phyloP scores from a whole-genome alignment of 2,329 filamentous ascomycete species.

The Penicillium brevicompactum region DNA sequence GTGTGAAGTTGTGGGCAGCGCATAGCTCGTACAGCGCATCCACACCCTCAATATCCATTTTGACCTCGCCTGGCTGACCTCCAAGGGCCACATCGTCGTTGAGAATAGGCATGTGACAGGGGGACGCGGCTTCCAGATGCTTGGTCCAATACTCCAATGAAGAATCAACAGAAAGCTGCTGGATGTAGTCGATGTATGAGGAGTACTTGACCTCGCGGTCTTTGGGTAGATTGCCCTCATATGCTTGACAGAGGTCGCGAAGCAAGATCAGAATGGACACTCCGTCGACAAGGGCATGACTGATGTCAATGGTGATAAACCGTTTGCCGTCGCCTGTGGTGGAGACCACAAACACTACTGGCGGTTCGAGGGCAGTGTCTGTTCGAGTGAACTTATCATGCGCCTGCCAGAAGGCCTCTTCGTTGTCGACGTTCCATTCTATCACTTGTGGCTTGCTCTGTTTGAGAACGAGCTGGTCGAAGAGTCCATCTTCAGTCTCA shows the following conservation, averaged over 20 bases:
- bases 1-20: background rate
- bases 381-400: background rate
- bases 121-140: background rate
- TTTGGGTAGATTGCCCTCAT: background rate
- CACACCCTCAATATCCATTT: background rate
- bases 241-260: slow-evolving; percentile 1
- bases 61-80: too few species aligned
- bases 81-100: background rate
- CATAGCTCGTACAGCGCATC: background rate
- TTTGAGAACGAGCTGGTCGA: background rate
- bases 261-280: slow-evolving; percentile 1
- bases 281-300: background rate
- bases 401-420: background rate
- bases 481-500: too few species aligned
- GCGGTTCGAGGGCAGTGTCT: too few species aligned
- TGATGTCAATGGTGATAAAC: background rate
- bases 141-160: background rate
- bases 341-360: background rate
- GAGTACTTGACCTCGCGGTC: background rate
- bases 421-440: background rate
- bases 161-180: background rate
- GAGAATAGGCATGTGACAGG: background rate
- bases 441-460: background rate
- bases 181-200: background rate
- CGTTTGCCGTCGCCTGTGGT: background rate